Conservation (phyloP, 2,329 filamentous ascomycete genomes). For the Juglanconis oblonga region DNA sequence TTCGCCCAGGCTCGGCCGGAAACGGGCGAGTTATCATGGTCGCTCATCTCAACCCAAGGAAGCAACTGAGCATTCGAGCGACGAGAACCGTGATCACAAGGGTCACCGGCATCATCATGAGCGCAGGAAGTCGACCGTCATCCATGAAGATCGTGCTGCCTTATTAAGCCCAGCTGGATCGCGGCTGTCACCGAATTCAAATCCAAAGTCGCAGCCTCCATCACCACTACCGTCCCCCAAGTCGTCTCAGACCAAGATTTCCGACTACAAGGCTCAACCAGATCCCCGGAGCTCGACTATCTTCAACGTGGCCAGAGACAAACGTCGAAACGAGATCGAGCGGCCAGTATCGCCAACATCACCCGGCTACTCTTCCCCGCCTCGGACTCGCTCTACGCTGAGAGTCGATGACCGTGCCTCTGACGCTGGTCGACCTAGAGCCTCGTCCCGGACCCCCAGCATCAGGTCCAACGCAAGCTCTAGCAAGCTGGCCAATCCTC, state of each 20-base stretch:
- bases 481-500: slow-evolving; percentile 10
- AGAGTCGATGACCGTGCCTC: background rate
- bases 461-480: slow-evolving; percentile 23
- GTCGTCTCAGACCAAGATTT: slow-evolving; percentile 15
- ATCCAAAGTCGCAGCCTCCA: slow-evolving; percentile 33
- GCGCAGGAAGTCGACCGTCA: slow-evolving; percentile 32
- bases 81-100: slow-evolving; percentile 32
- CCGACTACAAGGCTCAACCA: background rate
- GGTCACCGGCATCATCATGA: slow-evolving; percentile 26
- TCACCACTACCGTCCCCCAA: slow-evolving; percentile 33
- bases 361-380: slow-evolving; percentile 27
- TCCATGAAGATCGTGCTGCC: slow-evolving; percentile 31
- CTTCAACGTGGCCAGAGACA: slow-evolving; percentile 13
- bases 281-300: slow-evolving; percentile 6
- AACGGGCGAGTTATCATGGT: slow-evolving; percentile 26
- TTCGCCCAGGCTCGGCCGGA: slow-evolving; percentile 24
- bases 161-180: slow-evolving; percentile 23
- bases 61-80: slow-evolving; percentile 37
- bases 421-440: slow-evolving; percentile 12
- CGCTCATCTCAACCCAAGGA: slow-evolving; percentile 26
- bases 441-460: slow-evolving; percentile 28
- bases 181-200: slow-evolving; percentile 13
- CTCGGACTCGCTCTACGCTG: slow-evolving; percentile 20
- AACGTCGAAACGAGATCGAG: slow-evolving; percentile 19
- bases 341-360: slow-evolving; percentile 27